Conservation (phyloP, 2,329 filamentous ascomycete genomes). For the Cadophora sp. region DNA sequence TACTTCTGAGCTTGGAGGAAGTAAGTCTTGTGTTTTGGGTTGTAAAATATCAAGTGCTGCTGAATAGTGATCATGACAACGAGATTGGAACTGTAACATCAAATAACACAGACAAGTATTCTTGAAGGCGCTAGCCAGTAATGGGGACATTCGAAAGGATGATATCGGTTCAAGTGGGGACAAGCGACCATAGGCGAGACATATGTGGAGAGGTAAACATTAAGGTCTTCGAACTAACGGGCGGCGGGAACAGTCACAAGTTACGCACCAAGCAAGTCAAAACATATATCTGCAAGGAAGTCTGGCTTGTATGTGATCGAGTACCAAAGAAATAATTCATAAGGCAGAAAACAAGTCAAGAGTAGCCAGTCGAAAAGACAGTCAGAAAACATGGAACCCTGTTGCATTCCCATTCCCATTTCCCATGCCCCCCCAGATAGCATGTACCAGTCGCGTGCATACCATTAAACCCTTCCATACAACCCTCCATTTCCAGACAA, state of each 20-base stretch:
- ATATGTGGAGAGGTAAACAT: background rate
- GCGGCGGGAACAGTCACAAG: background rate
- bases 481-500: slow-evolving; percentile 3
- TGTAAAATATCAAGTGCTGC: too few species aligned
- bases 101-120: background rate
- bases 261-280: slow-evolving; percentile 6
- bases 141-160: background rate
- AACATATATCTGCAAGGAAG: background rate
- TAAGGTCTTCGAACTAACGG: background rate
- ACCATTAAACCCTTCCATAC: slow-evolving; percentile 19
- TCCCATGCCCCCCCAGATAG: slow-evolving; percentile 30
- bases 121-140: background rate
- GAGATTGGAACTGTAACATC: background rate
- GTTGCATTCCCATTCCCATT: slow-evolving; percentile 18
- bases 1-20: too few species aligned
- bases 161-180: too few species aligned
- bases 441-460: slow-evolving; percentile 25
- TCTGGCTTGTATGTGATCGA: slow-evolving; percentile 12
- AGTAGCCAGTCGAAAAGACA: slow-evolving; percentile 17
- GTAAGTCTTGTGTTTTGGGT: too few species aligned
- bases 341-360: slow-evolving; percentile 10
- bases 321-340: slow-evolving; percentile 14
- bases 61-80: background rate
- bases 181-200: slow-evolving; percentile 10
- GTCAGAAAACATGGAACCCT: slow-evolving; percentile 19